These are phyloP conservation scores for Phytophthora agathidicida DNA, from an alignment of 352 stramenopile genomes.

Conservation along the genomic window DNA sequence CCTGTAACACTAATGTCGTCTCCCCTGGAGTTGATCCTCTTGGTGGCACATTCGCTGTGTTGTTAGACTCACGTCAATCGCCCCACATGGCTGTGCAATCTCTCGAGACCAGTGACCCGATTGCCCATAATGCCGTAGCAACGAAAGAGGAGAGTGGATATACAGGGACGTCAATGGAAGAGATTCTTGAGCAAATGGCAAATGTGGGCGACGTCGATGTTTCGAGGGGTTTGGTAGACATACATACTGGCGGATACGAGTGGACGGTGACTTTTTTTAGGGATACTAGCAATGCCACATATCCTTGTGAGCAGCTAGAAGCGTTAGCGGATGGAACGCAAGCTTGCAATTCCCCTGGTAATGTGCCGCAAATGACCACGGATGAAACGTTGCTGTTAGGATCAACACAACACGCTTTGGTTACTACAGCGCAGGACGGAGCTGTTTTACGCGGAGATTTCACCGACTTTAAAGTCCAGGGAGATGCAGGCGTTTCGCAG, in stretches of 20 bases:
- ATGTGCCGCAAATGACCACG: slow-evolving; percentile 87
- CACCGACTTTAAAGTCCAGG: slow-evolving; percentile 83
- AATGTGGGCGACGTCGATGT: slow-evolving; percentile 96
- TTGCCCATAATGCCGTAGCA: slow-evolving; percentile 93
- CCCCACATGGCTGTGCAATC: slow-evolving; percentile 75
- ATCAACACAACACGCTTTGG: slow-evolving; percentile 32
- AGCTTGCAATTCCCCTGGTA: slow-evolving; percentile 92
- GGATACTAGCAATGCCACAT: slow-evolving; percentile 62
- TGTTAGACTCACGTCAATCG: slow-evolving; percentile 79
- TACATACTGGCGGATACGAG: slow-evolving; percentile 90
- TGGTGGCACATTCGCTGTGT: slow-evolving; percentile 91
- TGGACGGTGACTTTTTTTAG: slow-evolving; percentile 96
- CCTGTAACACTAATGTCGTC: slow-evolving; percentile 33
- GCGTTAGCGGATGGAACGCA: slow-evolving; percentile 45
- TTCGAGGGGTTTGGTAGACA: slow-evolving; percentile 84
- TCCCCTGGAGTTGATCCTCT: slow-evolving; percentile 81
- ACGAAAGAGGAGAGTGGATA: slow-evolving; percentile 87
- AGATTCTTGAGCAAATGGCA: slow-evolving; percentile 93
- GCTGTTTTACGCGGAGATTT: slow-evolving; percentile 90
- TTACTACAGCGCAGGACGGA: slow-evolving; percentile 55
- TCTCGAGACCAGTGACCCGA: slow-evolving; percentile 74
- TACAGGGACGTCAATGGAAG: slow-evolving; percentile 94
- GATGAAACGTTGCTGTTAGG: slow-evolving; percentile 31
- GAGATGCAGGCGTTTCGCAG: slow-evolving; percentile 64
- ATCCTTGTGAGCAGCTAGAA: slow-evolving; percentile 66